Conservation (phyloP, 2,329 filamentous ascomycete genomes). For the Aspergillus tamarii region DNA sequence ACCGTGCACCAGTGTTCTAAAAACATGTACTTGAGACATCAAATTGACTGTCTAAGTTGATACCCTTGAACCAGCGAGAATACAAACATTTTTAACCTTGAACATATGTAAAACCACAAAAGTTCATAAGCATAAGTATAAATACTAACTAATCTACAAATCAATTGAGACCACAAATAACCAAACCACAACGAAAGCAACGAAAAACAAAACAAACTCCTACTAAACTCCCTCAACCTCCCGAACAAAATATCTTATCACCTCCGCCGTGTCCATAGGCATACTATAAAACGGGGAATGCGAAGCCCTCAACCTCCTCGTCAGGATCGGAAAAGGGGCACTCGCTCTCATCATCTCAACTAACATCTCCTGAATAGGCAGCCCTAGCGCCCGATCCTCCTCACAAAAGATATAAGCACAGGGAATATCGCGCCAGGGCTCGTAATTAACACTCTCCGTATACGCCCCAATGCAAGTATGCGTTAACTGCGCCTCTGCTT, state of each 20-base stretch:
- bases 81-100: background rate
- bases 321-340: background rate
- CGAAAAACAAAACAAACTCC: background rate
- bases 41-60: background rate
- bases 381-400: conserved; percentile 39
- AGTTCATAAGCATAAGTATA: too few relatives aligned
- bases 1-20: background rate
- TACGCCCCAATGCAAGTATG: conserved; percentile 34
- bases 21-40: background rate
- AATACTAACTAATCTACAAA: too few relatives aligned
- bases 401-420: conserved; percentile 42
- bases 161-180: background rate
- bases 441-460: conserved; percentile 27
- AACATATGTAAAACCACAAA: background rate
- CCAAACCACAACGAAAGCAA: background rate
- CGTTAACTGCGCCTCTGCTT: conserved; percentile 26
- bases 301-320: conserved; percentile 31
- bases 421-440: conserved; percentile 41
- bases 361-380: conserved; percentile 36
- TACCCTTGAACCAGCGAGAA: background rate
- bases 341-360: background rate
- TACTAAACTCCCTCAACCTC: background rate
- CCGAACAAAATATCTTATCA: conserved; percentile 9
- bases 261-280: conserved; percentile 37
- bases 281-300: conserved; percentile 49